Evolutionary conservation across 2,329 filamentous ascomycete genomes (phyloP).

Genomic region (Sclerotinia borealis): DNA sequence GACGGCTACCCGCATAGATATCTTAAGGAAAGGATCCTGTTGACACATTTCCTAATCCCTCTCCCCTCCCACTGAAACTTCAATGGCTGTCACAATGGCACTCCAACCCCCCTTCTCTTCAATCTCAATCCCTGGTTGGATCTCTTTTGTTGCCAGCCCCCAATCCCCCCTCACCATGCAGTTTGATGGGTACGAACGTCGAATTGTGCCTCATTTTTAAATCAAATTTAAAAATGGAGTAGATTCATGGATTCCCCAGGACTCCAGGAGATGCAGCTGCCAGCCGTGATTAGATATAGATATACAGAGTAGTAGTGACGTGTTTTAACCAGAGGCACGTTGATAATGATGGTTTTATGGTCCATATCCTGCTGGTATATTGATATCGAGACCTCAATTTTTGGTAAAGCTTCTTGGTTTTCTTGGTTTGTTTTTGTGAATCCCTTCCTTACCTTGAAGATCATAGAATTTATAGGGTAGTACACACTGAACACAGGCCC

Average conservation of each 20-base stretch:
- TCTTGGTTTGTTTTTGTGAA: no score
- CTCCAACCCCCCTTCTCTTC: background rate
- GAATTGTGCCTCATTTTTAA: background rate
- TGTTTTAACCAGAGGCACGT: background rate
- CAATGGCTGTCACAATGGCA: background rate
- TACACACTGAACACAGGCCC: background rate
- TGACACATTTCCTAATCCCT: background rate
- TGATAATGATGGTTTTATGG: no score
- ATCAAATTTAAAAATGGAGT: background rate
- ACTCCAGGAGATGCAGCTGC: background rate
- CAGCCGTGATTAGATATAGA: background rate
- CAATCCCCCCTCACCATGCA: background rate
- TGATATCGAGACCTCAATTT: no score
- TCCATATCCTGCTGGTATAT: no score
- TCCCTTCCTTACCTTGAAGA: background rate
- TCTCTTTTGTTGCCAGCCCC: background rate
- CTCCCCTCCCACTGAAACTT: background rate
- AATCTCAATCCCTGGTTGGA: conserved; percentile 1
- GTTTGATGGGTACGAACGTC: background rate
- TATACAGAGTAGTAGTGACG: no score
- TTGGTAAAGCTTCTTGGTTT: background rate
- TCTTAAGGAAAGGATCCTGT: background rate
- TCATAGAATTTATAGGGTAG: background rate
- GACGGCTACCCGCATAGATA: background rate
- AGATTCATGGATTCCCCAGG: background rate